Percentiles rank a stretch among this genome's conserved stretches.
These are phyloP conservation scores for sweet orange (Citrus sinensis) DNA, from an alignment of 345 rosid species.

Conservation along the genomic window DVS_A1.0 CM039165.1:22926501-22927000, in stretches of 20 bases:
- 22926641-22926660: background rate
- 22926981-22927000: background rate
- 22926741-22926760: background rate
- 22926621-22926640: background rate
- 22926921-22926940: background rate
- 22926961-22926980: background rate
- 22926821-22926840: background rate
- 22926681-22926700: background rate
- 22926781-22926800: background rate
- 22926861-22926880: background rate
- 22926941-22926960: background rate
- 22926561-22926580: background rate
- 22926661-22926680: background rate
- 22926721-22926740: background rate
- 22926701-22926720: background rate
- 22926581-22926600: background rate
- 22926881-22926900: background rate
- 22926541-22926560: background rate
- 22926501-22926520: constrained; percentile 99
- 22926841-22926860: background rate
- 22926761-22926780: background rate
- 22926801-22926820: background rate
- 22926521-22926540: constrained; percentile 19
- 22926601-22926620: background rate
- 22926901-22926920: background rate